A percentile compares a stretch with the other conserved stretches of the same genome.
phyloP scores from a whole-genome alignment of 2,329 filamentous ascomycete genomes.

The Dryadomyces quercus-mongolicae region DNA sequence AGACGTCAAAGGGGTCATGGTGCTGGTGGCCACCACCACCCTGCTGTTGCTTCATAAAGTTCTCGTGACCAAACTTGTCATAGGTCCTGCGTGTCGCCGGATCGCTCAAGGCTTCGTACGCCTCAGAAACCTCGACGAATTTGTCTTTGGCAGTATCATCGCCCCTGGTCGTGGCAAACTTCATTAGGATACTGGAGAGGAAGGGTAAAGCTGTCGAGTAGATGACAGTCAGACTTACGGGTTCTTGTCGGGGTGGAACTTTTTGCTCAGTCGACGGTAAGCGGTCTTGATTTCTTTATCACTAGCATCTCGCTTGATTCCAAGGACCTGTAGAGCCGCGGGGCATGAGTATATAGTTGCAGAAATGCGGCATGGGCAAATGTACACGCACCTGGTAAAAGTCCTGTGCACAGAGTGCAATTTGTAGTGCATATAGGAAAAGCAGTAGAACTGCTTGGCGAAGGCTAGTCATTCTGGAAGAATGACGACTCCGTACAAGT shows the following conservation, averaged over 20 bases:
- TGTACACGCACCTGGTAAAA: constrained; percentile 55
- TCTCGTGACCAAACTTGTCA: constrained; percentile 88
- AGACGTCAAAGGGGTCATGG: constrained; percentile 91
- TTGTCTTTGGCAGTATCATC: constrained; percentile 73
- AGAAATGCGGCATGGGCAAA: not conserved
- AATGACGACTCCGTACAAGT: not conserved
- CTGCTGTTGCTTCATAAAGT: constrained; percentile 69
- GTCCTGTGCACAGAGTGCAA: constrained; percentile 52
- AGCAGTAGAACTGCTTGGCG: constrained; percentile 24
- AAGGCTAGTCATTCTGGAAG: constrained; percentile 4
- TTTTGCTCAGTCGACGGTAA: constrained; percentile 85
- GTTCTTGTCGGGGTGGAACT: constrained; percentile 96
- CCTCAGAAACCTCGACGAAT: constrained; percentile 88
- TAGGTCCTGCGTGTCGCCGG: constrained; percentile 75
- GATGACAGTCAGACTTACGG: constrained; percentile 46
- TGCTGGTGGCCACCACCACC: constrained; percentile 49
- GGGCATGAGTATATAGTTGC: not conserved
- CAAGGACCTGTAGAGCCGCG: constrained; percentile 50
- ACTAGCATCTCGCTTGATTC: constrained; percentile 63
- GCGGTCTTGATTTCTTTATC: constrained; percentile 89
- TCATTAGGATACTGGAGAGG: constrained; percentile 2
- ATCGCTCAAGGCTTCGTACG: constrained; percentile 84
- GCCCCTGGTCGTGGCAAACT: constrained; percentile 35
- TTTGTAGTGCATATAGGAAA: constrained; percentile 39
- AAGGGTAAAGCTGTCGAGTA: not conserved